These are phyloP conservation scores for Serendipita sp. DNA, from an alignment of 768 basidiomycete genomes.

Conservation along the genomic window DNA sequence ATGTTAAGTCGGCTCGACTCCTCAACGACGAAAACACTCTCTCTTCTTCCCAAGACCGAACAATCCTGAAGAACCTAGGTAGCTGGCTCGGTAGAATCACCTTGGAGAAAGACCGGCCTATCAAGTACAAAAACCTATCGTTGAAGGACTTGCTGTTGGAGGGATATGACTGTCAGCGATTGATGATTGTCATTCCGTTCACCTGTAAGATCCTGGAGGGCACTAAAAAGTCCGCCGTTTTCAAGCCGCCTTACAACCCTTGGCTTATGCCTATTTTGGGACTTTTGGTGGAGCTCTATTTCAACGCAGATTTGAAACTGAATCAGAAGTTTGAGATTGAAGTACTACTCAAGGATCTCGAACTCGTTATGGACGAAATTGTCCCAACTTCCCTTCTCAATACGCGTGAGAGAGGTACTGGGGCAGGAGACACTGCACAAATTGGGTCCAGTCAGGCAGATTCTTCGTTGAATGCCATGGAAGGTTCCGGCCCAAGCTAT, in stretches of 20 bases:
- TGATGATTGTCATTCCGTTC: conserved; percentile 92
- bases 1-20: conserved; percentile 67
- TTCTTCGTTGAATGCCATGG: neutral
- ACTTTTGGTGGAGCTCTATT: conserved; percentile 88
- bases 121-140: conserved; percentile 83
- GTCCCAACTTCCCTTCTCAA: conserved; percentile 75
- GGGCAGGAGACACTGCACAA: neutral
- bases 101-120: conserved; percentile 79
- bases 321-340: conserved; percentile 99
- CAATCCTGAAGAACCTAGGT: conserved; percentile 82
- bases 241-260: conserved; percentile 81
- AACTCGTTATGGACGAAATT: conserved; percentile 70
- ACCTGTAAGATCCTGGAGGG: conserved; percentile 94
- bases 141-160: conserved; percentile 97
- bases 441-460: neutral
- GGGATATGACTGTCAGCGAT: conserved; percentile 80
- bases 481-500: neutral
- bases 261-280: conserved; percentile 96
- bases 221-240: conserved; percentile 77
- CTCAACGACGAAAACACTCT: conserved; percentile 87
- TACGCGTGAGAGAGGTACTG: conserved; percentile 37
- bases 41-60: conserved; percentile 70
- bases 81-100: conserved; percentile 92
- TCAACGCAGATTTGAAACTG: conserved; percentile 87
- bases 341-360: conserved; percentile 81